Base-by-base conservation (phyloP, 148 eudicot genomes). In the Rhododendron williamsianum region DNA sequence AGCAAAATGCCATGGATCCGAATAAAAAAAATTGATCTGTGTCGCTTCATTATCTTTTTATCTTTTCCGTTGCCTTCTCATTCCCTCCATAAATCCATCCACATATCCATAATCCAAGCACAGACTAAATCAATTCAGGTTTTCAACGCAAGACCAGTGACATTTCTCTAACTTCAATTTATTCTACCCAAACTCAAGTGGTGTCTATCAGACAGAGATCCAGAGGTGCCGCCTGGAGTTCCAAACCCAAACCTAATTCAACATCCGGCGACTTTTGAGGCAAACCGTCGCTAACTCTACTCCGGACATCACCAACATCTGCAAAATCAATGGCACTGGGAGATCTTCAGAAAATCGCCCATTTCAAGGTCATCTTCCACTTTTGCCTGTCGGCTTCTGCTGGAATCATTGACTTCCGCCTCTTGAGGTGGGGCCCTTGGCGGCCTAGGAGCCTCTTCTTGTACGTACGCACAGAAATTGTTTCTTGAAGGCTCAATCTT, bases 351-450 rank as follows among this genome's bases (percentile, higher is more conserved):
- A 51, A 94, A 95, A 48, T 90, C 87, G 5, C 92, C 93, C 10
- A 93, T 94, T 33, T 91, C 97, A 9, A 91, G 83, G 86, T 93
- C 94, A 52, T 93, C 95, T 90, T 94, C 97, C 23, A 94, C 94
- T 85, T 94, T 94, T 23, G 86, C 88, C 10, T 94, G 87, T 41
- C 91, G 87, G 76, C 84, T 91, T 43, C 85, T 89, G 1, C 82
- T 51, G 12, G 83, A 72, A 46, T 81, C 89, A 69, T 88, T 88
- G 1, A 27, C 77, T n/a, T 86, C 76, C n/a, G 51, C 84, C 36
- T 48, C 89, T 86, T 78, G 87, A 49, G 81, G 63, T 85, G 82
- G 82, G 84, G 52, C 91, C 90, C 54, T 78, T 15, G 90, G 38
- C 45, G 88, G 89, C 83, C 88, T 86, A 35, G 89, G 87, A 10